Base-by-base conservation (phyloP, 2,329 filamentous ascomycete species). In the Pseudocercospora crystallina region DNA sequence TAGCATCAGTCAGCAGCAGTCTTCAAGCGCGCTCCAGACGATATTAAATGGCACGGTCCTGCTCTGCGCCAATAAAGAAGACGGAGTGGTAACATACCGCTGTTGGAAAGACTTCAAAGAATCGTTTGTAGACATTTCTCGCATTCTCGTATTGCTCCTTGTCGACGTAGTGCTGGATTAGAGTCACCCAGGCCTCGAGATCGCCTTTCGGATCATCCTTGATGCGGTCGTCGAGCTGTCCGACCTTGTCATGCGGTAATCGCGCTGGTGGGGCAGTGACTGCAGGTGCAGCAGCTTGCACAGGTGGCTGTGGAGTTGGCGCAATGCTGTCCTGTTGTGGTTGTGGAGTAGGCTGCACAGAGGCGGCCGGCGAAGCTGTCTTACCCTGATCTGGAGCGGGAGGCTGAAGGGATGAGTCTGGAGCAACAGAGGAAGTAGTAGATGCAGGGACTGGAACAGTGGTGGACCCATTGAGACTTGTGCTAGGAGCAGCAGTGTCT, bases 141-240 rank as follows among this genome's bases (percentile, higher is more conserved):
- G 88, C 83, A 63, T 92, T 87, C 54, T 95, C 89, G 56, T 91
- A 74, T 70, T 90, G 89, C 72, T 87, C 87, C 63, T 87, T 88
- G 64, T 82, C 85, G 61, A 86, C 86, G 70, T 96, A 83, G 68
- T 96, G 90, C 60, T 82, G 81, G 67, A 99, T 92, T 67, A 99
- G 79, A 59, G 82, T 81, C 63, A 95, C 75, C 94, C 94, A 99
- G 30, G 92, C 90, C 68, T 94, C 88, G 71, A 94, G 83, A 63
- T 96, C 91, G 65, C 92, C 94, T 63, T 90, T 87, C 12, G 92
- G 89, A 67, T 99, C 94, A 65, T 96, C 89, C 68, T 87, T 86
- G 69, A 97, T 87, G 66, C 92, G 85, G 69, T 94, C 89, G 75
- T 99, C 92, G 65, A 97, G 79, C 52, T 91, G 82, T 51, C 86